Conservation (phyloP, 1,284 basidiomycete species). For the Tilletia indica region DNA sequence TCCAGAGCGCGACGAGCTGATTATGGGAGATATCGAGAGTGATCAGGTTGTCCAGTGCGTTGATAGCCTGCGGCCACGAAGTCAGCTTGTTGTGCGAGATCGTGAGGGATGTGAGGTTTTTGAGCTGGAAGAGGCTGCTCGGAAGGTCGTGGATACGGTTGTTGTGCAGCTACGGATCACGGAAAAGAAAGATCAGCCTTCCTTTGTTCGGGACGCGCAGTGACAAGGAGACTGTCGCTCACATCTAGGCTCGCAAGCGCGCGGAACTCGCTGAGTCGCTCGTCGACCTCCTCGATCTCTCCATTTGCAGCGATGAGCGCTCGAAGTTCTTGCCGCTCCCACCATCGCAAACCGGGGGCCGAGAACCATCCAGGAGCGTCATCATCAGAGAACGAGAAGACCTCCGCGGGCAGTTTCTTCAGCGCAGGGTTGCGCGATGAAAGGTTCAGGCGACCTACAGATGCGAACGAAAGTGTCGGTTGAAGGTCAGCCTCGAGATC, state of each 20-base stretch:
- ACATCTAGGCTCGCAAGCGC: conserved; percentile 41
- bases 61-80: conserved; percentile 34
- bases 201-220: background rate
- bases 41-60: conserved; percentile 39
- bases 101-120: conserved; percentile 38
- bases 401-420: conserved; percentile 27
- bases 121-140: conserved; percentile 31
- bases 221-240: background rate
- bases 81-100: conserved; percentile 43
- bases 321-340: conserved; percentile 36
- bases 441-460: conserved; percentile 32
- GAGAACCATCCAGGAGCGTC: conserved; percentile 41
- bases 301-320: conserved; percentile 40
- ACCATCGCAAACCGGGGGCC: conserved; percentile 40
- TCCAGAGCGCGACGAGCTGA: conserved; percentile 41
- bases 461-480: background rate
- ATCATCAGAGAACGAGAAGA: conserved; percentile 38
- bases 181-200: background rate
- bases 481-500: background rate
- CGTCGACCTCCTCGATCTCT: conserved; percentile 33
- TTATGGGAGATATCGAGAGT: conserved; percentile 50
- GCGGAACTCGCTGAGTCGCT: conserved; percentile 37
- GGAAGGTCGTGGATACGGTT: conserved; percentile 42
- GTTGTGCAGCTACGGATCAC: conserved; percentile 29
- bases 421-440: conserved; percentile 39